Conservation (phyloP, 345 rosid species). For the Citrus australasica region DNA sequence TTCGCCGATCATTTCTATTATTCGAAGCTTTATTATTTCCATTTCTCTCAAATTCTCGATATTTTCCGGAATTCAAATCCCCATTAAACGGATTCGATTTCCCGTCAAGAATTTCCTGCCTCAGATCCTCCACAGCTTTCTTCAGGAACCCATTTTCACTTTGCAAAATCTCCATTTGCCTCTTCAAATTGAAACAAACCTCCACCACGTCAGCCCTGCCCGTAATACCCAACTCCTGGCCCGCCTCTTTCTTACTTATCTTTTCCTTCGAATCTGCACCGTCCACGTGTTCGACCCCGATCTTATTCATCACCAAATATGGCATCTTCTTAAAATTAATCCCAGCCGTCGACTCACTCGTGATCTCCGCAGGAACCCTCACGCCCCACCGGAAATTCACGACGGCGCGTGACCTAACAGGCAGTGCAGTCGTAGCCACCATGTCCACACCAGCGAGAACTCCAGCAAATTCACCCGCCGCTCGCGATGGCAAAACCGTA, state of each 20-base stretch:
- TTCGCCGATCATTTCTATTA: constrained; percentile 35
- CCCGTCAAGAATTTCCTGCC: constrained; percentile 40
- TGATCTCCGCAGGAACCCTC: constrained; percentile 68
- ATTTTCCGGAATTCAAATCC: constrained; percentile 39
- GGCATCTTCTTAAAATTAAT: constrained; percentile 62
- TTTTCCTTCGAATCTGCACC: constrained; percentile 21
- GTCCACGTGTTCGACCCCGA: constrained; percentile 81
- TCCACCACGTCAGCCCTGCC: constrained; percentile 42
- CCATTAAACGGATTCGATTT: constrained; percentile 17
- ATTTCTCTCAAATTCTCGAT: constrained; percentile 43
- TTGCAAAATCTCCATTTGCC: constrained; percentile 63
- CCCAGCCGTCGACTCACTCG: constrained; percentile 36
- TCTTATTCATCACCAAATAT: constrained; percentile 77
- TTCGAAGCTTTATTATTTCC: constrained; percentile 21
- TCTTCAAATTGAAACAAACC: constrained; percentile 47
- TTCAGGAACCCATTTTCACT: constrained; percentile 58
- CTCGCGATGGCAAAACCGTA: constrained; percentile 26
- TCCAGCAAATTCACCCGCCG: constrained; percentile 40
- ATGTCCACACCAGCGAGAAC: constrained; percentile 62
- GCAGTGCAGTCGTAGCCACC: constrained; percentile 68
- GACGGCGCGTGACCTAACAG: constrained; percentile 60
- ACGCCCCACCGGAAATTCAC: constrained; percentile 91
- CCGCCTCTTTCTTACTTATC: constrained; percentile 5
- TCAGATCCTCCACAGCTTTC: constrained; percentile 72
- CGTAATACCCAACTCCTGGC: constrained; percentile 14